Percentiles rank a stretch among this genome's conserved stretches.
These are phyloP conservation scores for Sarocladiaceae sp. DNA, from an alignment of 2,329 filamentous ascomycete species.

Conservation along the genomic window DNA sequence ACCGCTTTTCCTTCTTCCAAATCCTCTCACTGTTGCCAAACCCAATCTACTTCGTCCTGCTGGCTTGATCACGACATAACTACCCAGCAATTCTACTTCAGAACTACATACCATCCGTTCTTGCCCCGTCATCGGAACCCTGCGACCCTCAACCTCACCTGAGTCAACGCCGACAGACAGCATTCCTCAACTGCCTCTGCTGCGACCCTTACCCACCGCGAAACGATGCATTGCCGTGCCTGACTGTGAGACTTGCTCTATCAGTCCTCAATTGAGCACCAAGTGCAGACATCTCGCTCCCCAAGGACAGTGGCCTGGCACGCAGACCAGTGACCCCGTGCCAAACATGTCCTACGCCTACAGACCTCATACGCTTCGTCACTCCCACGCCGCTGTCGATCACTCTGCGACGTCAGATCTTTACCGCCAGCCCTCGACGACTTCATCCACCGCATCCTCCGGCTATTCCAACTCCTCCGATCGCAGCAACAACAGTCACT, in stretches of 20 bases:
- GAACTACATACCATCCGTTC: background rate
- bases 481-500: slow-evolving; percentile 54
- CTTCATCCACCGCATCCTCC: slow-evolving; percentile 65
- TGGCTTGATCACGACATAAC: slow-evolving; percentile 1
- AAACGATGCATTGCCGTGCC: slow-evolving; percentile 25
- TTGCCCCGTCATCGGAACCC: background rate
- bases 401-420: slow-evolving; percentile 32
- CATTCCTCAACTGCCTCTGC: slow-evolving; percentile 13
- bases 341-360: slow-evolving; percentile 50
- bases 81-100: slow-evolving; percentile 4
- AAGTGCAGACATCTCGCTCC: slow-evolving; percentile 2
- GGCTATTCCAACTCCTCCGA: slow-evolving; percentile 57
- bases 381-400: slow-evolving; percentile 44
- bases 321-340: slow-evolving; percentile 8
- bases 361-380: slow-evolving; percentile 51
- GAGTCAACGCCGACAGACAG: slow-evolving; percentile 1
- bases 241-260: slow-evolving; percentile 8
- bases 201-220: slow-evolving; percentile 16
- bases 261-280: background rate
- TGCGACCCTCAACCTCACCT: background rate
- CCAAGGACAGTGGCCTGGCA: slow-evolving; percentile 4
- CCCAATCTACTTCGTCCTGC: background rate
- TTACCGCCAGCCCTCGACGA: slow-evolving; percentile 60
- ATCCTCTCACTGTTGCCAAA: slow-evolving; percentile 1
- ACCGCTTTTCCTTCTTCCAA: slow-evolving; percentile 1